Percentiles rank a stretch among this genome's conserved stretches.
phyloP scores from a whole-genome alignment of 2,329 filamentous ascomycete genomes.

The Phyllosticta paracitricarpa region DNA sequence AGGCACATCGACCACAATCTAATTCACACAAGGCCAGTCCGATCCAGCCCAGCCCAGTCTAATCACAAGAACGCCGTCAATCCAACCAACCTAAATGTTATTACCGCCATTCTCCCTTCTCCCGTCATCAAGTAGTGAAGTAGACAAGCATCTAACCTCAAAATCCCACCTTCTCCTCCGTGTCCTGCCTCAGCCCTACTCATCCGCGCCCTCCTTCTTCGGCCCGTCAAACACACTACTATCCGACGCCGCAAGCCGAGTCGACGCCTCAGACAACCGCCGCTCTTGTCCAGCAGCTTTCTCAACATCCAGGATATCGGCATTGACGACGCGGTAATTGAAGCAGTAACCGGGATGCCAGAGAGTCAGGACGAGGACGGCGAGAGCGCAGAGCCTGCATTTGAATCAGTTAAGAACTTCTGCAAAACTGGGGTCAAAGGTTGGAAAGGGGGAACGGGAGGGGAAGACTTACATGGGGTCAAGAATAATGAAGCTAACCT shows the following conservation, averaged over 20 bases:
- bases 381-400: constrained; percentile 18
- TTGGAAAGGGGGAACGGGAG: background rate
- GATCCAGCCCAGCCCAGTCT: too few species aligned
- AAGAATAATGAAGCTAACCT: constrained; percentile 30
- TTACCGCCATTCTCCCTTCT: too few species aligned
- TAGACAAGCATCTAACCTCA: too few species aligned
- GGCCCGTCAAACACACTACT: background rate
- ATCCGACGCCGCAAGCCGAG: background rate
- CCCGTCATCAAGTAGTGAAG: too few species aligned
- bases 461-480: background rate
- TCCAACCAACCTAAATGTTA: too few species aligned
- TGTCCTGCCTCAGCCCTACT: too few species aligned
- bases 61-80: too few species aligned
- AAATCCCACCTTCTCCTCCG: too few species aligned
- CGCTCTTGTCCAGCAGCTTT: background rate
- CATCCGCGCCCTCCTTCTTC: background rate
- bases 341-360: constrained; percentile 33
- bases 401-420: background rate
- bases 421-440: too few species aligned
- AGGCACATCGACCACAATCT: too few species aligned
- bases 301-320: background rate
- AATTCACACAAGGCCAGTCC: too few species aligned
- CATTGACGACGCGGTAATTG: constrained; percentile 4
- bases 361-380: constrained; percentile 34
- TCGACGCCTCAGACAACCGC: background rate